Percentiles rank a stretch among this genome's conserved stretches.
Evolutionary conservation across 2,329 filamentous ascomycete genomes (phyloP).

Genomic region (Cordyceps cateniannulata): DNA sequence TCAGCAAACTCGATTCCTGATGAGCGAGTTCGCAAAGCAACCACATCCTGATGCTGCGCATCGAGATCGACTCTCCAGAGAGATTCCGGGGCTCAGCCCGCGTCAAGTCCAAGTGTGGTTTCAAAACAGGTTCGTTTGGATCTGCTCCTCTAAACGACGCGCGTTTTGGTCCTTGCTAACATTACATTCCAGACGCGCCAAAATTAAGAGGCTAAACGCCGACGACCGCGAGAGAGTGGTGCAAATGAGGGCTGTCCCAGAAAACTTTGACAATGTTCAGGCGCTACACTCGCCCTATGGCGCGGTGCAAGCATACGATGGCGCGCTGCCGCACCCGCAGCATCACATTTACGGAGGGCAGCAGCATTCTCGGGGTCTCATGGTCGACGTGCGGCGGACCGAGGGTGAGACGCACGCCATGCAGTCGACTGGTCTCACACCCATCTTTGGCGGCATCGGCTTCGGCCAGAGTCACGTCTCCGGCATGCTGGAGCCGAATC

Average conservation of each 20-base stretch:
- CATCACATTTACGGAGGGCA: slow-evolving; percentile 43
- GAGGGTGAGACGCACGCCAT: slow-evolving; percentile 56
- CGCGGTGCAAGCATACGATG: slow-evolving; percentile 47
- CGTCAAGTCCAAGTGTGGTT: slow-evolving; percentile 98
- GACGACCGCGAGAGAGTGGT: slow-evolving; percentile 66
- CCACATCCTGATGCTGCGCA: slow-evolving; percentile 90
- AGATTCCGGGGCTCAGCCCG: slow-evolving; percentile 87
- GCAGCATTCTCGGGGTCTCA: slow-evolving; percentile 56
- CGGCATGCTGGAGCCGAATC: slow-evolving; percentile 47
- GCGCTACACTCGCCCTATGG: slow-evolving; percentile 63
- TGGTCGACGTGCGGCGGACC: slow-evolving; percentile 60
- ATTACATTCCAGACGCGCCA: slow-evolving; percentile 47
- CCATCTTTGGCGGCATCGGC: slow-evolving; percentile 59
- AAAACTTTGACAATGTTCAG: slow-evolving; percentile 65
- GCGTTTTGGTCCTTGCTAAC: slow-evolving; percentile 13
- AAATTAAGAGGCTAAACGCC: slow-evolving; percentile 65
- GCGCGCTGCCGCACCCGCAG: slow-evolving; percentile 38
- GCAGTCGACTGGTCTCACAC: slow-evolving; percentile 60
- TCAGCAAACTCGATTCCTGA: slow-evolving; percentile 93
- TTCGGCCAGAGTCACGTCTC: slow-evolving; percentile 51
- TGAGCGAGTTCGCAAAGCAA: slow-evolving; percentile 95
- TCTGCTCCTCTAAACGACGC: not conserved
- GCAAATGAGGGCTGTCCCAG: slow-evolving; percentile 64
- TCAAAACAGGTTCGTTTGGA: slow-evolving; percentile 72
- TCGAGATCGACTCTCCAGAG: slow-evolving; percentile 75